Evolutionary conservation across 202 grass and related monocot species (phyloP).

Genomic region (Elaeis oleifera): DNA sequence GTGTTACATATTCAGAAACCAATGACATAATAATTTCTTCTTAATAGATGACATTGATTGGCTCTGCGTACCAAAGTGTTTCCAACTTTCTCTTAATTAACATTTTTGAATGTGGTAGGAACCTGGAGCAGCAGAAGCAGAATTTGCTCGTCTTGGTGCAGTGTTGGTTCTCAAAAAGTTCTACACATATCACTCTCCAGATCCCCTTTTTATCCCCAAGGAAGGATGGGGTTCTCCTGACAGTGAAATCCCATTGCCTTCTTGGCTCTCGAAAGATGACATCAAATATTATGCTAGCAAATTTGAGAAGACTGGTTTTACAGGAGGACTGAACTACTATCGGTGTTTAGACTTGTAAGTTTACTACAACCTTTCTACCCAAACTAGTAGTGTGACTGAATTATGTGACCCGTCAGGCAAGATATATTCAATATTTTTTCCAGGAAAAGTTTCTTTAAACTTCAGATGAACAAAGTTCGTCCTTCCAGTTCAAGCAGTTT

Average conservation of each 20-base stretch:
- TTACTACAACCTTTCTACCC: not conserved
- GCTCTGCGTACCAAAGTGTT: no score
- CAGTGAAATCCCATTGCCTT: conserved; percentile 9
- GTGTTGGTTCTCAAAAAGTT: conserved; percentile 15
- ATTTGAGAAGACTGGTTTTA: conserved; percentile 24
- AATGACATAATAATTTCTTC: no score
- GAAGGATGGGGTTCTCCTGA: conserved; percentile 12
- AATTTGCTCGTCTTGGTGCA: conserved; percentile 23
- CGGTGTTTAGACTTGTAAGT: conserved; percentile 22
- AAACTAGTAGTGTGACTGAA: no score
- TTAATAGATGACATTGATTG: no score
- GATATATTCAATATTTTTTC: no score
- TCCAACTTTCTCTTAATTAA: no score
- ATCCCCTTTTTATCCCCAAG: conserved; percentile 10
- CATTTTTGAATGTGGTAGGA: conserved; percentile 17
- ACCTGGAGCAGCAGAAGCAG: conserved; percentile 25
- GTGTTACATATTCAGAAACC: no score
- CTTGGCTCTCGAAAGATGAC: conserved; percentile 20
- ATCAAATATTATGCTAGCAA: conserved; percentile 21
- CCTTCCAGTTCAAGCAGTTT: no score
- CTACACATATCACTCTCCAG: conserved; percentile 11
- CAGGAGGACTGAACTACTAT: conserved; percentile 22
- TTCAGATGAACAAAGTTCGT: no score
- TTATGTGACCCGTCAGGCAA: no score
- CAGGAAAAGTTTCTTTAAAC: no score